These are phyloP conservation scores for Neurospora terricola DNA, from an alignment of 495 filamentous ascomycete genomes.

Conservation along the genomic window DNA sequence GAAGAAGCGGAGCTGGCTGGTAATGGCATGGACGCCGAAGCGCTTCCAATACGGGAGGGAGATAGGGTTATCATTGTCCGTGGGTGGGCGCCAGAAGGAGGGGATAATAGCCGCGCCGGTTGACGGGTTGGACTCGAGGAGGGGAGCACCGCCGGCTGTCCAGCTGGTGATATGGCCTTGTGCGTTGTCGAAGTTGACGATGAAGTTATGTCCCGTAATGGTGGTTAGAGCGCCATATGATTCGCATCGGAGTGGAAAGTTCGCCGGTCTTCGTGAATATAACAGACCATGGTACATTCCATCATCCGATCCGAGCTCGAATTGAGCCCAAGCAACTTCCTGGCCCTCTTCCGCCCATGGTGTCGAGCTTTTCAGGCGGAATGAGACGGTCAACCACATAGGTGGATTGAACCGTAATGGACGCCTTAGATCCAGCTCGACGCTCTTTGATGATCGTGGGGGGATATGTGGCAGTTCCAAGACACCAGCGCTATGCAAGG, in stretches of 20 bases:
- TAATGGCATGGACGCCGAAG: slow-evolving; percentile 22
- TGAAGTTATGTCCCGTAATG: slow-evolving; percentile 7
- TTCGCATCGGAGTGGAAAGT: neutral
- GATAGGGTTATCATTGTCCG: slow-evolving; percentile 47
- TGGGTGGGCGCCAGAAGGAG: slow-evolving; percentile 37
- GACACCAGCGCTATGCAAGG: slow-evolving; percentile 3
- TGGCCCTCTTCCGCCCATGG: slow-evolving; percentile 17
- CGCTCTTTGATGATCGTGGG: slow-evolving; percentile 3
- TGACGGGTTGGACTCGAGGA: slow-evolving; percentile 28
- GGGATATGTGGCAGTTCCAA: slow-evolving; percentile 10
- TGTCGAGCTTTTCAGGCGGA: slow-evolving; percentile 5
- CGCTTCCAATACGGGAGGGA: slow-evolving; percentile 31
- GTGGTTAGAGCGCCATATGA: neutral
- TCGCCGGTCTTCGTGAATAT: neutral
- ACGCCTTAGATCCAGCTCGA: neutral
- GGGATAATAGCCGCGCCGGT: slow-evolving; percentile 28
- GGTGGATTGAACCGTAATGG: neutral
- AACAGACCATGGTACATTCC: fast-evolving
- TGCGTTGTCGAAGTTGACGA: slow-evolving; percentile 31
- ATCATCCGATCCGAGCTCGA: neutral
- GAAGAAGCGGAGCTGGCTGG: slow-evolving; percentile 33
- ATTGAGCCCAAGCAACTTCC: slow-evolving; percentile 20
- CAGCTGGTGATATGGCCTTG: slow-evolving; percentile 31
- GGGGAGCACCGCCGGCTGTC: slow-evolving; percentile 7
- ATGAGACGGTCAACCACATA: slow-evolving; percentile 13